A percentile compares a stretch with the other conserved stretches of the same genome.
Conservation (phyloP, 768 basidiomycete genomes). For the Russula griseocarnosa region DNA sequence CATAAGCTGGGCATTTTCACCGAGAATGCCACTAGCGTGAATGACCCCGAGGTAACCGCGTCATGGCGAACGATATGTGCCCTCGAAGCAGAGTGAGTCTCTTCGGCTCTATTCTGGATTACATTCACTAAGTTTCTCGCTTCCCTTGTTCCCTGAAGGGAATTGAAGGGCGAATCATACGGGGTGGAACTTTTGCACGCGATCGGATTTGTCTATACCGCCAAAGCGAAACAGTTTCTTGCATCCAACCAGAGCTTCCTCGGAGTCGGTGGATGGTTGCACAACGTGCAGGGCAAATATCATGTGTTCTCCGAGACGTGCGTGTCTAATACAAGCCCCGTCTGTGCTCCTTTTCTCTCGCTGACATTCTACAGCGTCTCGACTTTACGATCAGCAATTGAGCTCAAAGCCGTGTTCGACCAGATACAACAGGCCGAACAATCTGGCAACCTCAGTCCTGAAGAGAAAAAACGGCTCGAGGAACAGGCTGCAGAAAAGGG, state of each 20-base stretch:
- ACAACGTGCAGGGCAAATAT: slow-evolving; percentile 88
- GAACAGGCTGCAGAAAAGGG: slow-evolving; percentile 94
- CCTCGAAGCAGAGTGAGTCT: slow-evolving; percentile 77
- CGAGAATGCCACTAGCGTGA: slow-evolving; percentile 69
- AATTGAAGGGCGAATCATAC: slow-evolving; percentile 81
- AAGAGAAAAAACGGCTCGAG: slow-evolving; percentile 78
- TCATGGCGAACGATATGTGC: slow-evolving; percentile 77
- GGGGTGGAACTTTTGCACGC: slow-evolving; percentile 82
- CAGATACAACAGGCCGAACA: slow-evolving; percentile 89
- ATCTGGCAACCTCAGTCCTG: slow-evolving; percentile 70
- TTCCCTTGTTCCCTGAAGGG: slow-evolving; percentile 40
- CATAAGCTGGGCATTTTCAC: slow-evolving; percentile 85
- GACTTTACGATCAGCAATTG: slow-evolving; percentile 79
- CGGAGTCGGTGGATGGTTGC: slow-evolving; percentile 89
- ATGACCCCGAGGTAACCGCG: slow-evolving; percentile 61
- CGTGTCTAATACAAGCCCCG: slow-evolving; percentile 32
- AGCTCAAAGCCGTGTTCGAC: slow-evolving; percentile 86
- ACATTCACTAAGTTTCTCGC: not conserved
- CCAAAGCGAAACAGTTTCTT: slow-evolving; percentile 79
- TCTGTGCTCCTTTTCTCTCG: slow-evolving; percentile 1
- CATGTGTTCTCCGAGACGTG: slow-evolving; percentile 93
- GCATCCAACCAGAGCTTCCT: slow-evolving; percentile 66
- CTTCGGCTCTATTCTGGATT: not conserved
- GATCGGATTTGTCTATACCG: slow-evolving; percentile 78
- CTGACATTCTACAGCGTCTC: slow-evolving; percentile 54